Evolutionary conservation across 2,329 filamentous ascomycete genomes (phyloP), one percentile per base, ranked within the genome.

Genomic region (Thelonectria blattea): DNA sequence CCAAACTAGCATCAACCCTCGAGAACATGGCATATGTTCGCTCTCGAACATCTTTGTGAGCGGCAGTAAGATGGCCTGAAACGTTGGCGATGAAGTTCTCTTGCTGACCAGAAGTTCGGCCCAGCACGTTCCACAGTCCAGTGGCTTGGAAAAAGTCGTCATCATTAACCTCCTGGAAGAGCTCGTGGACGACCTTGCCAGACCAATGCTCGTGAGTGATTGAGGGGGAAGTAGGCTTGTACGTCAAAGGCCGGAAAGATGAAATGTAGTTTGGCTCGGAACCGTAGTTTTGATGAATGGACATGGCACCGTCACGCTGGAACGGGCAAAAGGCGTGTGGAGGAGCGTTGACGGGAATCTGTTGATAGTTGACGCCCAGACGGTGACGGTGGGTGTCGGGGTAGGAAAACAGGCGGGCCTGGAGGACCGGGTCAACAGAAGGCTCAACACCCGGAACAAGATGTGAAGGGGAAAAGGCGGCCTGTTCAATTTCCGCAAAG

Each of bases 251-350:
- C 18, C 80, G 79, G 74, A 81, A 83, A 24, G 80, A 80, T 41
- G 79, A 81, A 18, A 80, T 78, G 68, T 88, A 89, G 75, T 85
- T 85, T 10, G 85, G 84, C 70, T 87, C 83, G 22, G 79, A 78
- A 52, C 85, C 85, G 67, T 87, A 86, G 76, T 88, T 88, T 57
- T 79, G 79, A 76, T 92, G 90, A 71, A 86, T 80, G 58, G 87
- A 84, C 88, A 92, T 92, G 60, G 74, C 72, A 15, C 91, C 91
- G 70, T 92, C 90, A 62, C 90, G 86, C 74, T 92, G 89, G 80
- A 87, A 91, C 64, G 90, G 90, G 67, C 89, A 81, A 81, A 85
- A 81, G 76, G 79, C 79, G 77, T 70, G 79, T 74, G 78, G 79
- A 0, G 85, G 82, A 53, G 79, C 79, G 75, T 88, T 89, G 67